Evolutionary conservation across 2,329 filamentous ascomycete species (phyloP), one percentile per base, ranked within the genome.

Genomic region (Coccinonectria pachysandricola): DNA sequence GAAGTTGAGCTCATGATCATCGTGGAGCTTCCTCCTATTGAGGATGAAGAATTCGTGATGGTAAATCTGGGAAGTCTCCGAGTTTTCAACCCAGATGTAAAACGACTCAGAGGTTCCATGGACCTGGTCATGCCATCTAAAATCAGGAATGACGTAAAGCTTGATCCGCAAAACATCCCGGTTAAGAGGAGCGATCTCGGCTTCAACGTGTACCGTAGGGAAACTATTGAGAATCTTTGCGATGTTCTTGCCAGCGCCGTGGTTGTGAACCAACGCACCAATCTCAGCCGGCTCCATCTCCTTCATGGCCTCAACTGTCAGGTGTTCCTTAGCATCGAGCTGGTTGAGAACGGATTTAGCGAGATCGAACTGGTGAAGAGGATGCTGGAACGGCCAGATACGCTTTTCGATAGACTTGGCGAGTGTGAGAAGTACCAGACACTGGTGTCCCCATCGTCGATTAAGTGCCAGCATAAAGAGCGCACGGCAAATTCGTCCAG

Each of bases 31-130:
- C 54, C 75, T 83, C 37, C 86, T 71, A 35, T 76, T 92, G 5
- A 98, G 67, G 30, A 98, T 91, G 57, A 98, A 96, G 56, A 80
- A 95, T 52, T 98, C 91, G 39, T 96, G 84, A 45, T 98, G 91
- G 46, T 94, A 96, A 20, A 98, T 96, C 54, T 96, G 87, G 0
- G 85, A 87, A 0, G 87, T 95, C 45, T 96, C 91, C 0, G 88
- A 95, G 50, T 96, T 94, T 54, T 98, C 91, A 3, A 98, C 88
- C 92, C 91, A 98, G 31, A 98, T 80, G 71, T 92, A 98, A 59
- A 92, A 98, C 4, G 88, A 88, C 48, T 98, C 91, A 0, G 88
- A 95, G 3, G 78, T 85, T 11, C 92, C 92, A 48, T 98, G 87
- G 32, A 94, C 73, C 23, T 82, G 77, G 41, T 96, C 88, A 43